phyloP scores from a whole-genome alignment of 257 asterid genomes.

The Catharanthus roseus region DNA sequence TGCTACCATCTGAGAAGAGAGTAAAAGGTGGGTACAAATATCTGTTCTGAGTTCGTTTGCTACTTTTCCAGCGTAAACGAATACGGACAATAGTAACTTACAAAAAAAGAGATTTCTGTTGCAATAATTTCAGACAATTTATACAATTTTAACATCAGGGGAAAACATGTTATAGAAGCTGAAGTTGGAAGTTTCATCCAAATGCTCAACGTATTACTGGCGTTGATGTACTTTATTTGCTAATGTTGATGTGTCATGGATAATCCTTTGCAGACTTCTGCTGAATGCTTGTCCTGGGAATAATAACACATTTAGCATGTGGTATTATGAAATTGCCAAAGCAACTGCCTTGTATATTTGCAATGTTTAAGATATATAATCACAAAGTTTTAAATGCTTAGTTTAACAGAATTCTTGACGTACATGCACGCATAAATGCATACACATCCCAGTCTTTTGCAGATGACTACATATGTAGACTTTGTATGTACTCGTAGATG shows the following conservation, averaged over 20 bases:
- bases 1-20: slow-evolving; percentile 59
- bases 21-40: slow-evolving; percentile 49
- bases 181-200: background rate
- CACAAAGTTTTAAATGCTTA: background rate
- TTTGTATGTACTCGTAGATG: too few species aligned
- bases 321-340: background rate
- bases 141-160: background rate
- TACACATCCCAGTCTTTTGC: background rate
- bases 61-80: background rate
- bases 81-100: background rate
- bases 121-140: background rate
- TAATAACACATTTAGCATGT: background rate
- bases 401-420: background rate
- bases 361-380: too few species aligned
- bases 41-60: slow-evolving; percentile 9
- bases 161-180: background rate
- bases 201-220: background rate
- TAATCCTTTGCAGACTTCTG: background rate
- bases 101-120: background rate
- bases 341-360: background rate
- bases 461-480: background rate
- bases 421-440: background rate
- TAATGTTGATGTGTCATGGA: background rate
- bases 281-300: background rate
- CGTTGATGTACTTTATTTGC: background rate